Evolutionary conservation across 2,329 filamentous ascomycete genomes (phyloP).

Genomic region (Ophiocordyceps camponoti-saundersi): DNA sequence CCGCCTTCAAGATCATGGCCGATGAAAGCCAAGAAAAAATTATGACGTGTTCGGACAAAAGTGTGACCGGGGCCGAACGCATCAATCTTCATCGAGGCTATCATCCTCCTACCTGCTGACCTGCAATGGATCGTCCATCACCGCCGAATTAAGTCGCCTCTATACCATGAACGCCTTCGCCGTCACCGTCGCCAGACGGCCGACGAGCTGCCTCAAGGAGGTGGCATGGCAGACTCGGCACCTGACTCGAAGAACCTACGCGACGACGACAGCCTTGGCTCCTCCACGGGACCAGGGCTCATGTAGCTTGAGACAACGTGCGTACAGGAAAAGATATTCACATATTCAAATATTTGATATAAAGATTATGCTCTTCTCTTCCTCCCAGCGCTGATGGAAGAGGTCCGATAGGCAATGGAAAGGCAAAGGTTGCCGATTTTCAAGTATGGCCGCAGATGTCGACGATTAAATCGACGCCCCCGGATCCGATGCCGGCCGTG

Average conservation of each 20-base stretch:
- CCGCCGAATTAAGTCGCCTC: neutral
- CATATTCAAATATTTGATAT: too few species aligned
- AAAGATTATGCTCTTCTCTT: neutral
- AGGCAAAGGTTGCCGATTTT: slow-evolving; percentile 22
- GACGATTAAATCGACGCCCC: slow-evolving; percentile 35
- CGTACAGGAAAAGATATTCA: slow-evolving; percentile 2
- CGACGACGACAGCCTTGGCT: neutral
- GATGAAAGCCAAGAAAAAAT: neutral
- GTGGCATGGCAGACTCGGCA: slow-evolving; percentile 33
- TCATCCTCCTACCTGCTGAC: neutral
- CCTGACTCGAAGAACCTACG: neutral
- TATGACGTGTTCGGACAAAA: too few species aligned
- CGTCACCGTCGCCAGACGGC: slow-evolving; percentile 44
- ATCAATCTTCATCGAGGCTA: neutral
- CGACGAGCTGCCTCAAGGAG: slow-evolving; percentile 53
- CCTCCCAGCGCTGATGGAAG: slow-evolving; percentile 1
- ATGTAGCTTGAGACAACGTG: slow-evolving; percentile 18
- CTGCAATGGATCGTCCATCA: neutral
- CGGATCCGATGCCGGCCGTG: slow-evolving; percentile 52
- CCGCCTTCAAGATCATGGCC: neutral
- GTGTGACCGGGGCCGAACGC: neutral
- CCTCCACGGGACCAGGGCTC: slow-evolving; percentile 7
- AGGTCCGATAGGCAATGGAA: slow-evolving; percentile 14
- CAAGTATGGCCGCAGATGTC: slow-evolving; percentile 38
- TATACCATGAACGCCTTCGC: slow-evolving; percentile 29